phyloP scores from a whole-genome alignment of 257 asterid species.

The Galeopsis tetrahit region DNA sequence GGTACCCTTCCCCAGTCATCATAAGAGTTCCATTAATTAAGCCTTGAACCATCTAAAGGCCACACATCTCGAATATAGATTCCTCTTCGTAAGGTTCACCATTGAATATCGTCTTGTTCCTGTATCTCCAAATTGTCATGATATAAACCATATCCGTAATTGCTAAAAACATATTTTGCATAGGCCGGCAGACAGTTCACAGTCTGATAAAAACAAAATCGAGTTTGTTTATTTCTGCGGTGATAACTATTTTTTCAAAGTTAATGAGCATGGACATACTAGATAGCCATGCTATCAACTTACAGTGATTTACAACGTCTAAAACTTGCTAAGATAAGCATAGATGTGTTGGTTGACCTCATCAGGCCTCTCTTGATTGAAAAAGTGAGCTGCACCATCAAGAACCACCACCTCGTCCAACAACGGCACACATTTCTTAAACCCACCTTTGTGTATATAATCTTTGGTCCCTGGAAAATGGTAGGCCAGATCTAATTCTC shows the following conservation, averaged over 20 bases:
- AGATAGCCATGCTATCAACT: neutral
- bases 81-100: too few relatives aligned
- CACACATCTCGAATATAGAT: too few relatives aligned
- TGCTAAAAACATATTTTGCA: neutral
- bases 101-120: too few relatives aligned
- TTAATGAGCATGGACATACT: neutral
- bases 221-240: neutral
- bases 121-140: too few relatives aligned
- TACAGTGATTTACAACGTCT: neutral
- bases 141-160: too few relatives aligned
- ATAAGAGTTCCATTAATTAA: too few relatives aligned
- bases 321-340: constrained; percentile 59
- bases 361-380: constrained; percentile 68
- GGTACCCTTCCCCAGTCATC: too few relatives aligned
- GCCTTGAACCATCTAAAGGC: too few relatives aligned
- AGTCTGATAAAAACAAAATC: too few relatives aligned
- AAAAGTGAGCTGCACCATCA: constrained; percentile 72
- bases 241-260: neutral
- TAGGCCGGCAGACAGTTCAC: too few relatives aligned
- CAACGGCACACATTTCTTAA: constrained; percentile 58
- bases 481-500: constrained; percentile 63
- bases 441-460: constrained; percentile 59
- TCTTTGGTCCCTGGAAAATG: constrained; percentile 60
- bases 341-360: constrained; percentile 65
- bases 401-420: constrained; percentile 62